Conservation (phyloP, 2,329 filamentous ascomycete species). For the Fulvia fulva region DNA sequence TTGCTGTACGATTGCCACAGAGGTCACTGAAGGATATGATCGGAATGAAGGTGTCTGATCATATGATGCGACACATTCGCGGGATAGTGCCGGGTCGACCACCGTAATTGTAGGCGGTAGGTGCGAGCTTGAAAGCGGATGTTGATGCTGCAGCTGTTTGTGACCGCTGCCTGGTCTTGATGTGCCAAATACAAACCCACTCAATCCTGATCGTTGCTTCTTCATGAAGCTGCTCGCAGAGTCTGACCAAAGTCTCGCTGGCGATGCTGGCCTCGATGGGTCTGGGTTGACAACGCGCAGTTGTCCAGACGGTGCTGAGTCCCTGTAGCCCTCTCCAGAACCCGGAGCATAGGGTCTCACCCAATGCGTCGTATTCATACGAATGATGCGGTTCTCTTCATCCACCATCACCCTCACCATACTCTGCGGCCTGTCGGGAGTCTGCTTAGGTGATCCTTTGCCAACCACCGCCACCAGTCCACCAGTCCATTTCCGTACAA, state of each 20-base stretch:
- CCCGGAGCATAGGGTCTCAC: constrained; percentile 31
- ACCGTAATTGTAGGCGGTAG: constrained; percentile 7
- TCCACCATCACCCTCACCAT: constrained; percentile 27
- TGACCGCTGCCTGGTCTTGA: constrained; percentile 5
- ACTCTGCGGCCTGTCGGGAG: constrained; percentile 13
- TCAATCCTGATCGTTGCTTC: constrained; percentile 22
- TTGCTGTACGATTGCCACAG: constrained; percentile 21
- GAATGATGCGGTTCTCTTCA: constrained; percentile 33
- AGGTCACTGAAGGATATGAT: constrained; percentile 24
- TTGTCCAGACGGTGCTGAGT: constrained; percentile 25
- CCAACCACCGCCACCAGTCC: constrained; percentile 1
- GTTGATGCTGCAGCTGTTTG: constrained; percentile 7
- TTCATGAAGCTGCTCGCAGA: constrained; percentile 20
- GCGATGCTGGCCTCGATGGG: constrained; percentile 24
- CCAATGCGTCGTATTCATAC: constrained; percentile 33
- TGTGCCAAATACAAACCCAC: constrained; percentile 14
- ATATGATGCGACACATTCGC: constrained; percentile 19
- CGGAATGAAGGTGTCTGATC: constrained; percentile 21
- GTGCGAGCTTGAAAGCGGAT: constrained; percentile 3
- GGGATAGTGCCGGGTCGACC: constrained; percentile 24
- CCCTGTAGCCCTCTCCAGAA: constrained; percentile 31
- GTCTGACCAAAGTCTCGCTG: constrained; percentile 15
- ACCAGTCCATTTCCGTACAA: constrained; percentile 6
- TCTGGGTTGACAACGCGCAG: constrained; percentile 35
- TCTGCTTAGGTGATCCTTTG: constrained; percentile 16